These are phyloP conservation scores for Rhododendron mucronatum DNA, from an alignment of 148 eudicot genomes.

Conservation along the genomic window DNA sequence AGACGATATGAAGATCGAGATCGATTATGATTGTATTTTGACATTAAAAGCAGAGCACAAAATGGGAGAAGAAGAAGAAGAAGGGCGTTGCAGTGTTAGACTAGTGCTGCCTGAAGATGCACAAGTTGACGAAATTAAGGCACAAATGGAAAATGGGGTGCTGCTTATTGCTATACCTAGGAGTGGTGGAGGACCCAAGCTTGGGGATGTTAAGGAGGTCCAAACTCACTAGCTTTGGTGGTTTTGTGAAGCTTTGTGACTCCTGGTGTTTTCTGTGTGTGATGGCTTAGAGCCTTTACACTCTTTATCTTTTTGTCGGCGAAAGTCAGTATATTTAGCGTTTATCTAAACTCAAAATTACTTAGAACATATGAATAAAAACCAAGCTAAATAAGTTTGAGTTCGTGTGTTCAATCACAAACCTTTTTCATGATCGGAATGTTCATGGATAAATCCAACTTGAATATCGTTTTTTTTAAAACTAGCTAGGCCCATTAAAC, in stretches of 20 bases:
- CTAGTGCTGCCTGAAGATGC: slow-evolving; percentile 9
- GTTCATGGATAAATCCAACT: no score
- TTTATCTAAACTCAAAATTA: no score
- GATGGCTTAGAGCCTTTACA: no score
- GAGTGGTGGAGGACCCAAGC: neutral
- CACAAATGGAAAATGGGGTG: neutral
- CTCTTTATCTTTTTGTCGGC: no score
- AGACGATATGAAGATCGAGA: neutral
- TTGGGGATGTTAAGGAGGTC: neutral
- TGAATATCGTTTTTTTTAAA: no score
- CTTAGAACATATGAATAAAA: no score
- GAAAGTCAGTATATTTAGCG: no score
- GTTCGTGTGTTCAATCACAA: no score
- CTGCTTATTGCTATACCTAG: neutral
- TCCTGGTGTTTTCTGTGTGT: no score
- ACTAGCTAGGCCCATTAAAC: no score
- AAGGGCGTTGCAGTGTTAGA: neutral
- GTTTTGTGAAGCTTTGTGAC: neutral
- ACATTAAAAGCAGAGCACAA: slow-evolving; percentile 1
- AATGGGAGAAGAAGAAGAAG: neutral
- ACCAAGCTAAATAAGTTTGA: no score
- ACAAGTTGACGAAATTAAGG: neutral
- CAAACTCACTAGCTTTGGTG: neutral
- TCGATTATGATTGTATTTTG: neutral
- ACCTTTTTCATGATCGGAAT: no score